Evolutionary conservation across 306 rosid species (phyloP), one percentile per base, ranked within the genome.

Genomic region (Pterocarpus macrocarpus): DNA sequence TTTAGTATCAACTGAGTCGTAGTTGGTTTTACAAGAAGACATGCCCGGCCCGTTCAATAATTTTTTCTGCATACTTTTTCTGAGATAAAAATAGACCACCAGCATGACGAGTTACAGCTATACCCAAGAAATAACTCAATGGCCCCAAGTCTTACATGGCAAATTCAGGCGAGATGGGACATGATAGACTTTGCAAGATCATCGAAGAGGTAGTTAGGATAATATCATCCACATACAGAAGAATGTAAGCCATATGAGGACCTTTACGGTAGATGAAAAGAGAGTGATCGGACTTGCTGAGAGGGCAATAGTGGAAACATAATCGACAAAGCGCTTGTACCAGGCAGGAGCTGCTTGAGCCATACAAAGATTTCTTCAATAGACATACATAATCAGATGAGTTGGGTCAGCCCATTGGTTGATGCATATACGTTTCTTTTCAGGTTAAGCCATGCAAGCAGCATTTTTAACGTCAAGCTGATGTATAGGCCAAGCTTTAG

Each of bases 91-190:
- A n/a, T n/a, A n/a, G n/a, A n/a, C n/a, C n/a, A n/a, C n/a, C n/a
- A n/a, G n/a, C n/a, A n/a, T n/a, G n/a, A n/a, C n/a, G n/a, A n/a
- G n/a, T n/a, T n/a, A n/a, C n/a, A n/a, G n/a, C n/a, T n/a, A n/a
- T 68, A 4, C 74, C 73, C 28, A 69, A 14, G 28, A 69, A 69
- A 30, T 69, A 30, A 12, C 74, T 69, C 5, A 69, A 13, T 2
- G 8, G 56, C n/a, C 57, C 57, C 16, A 68, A 68, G 8, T 68
- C 38, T 4, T 68, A 8, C 73, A 43, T 43, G 22, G 36, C 57
- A 28, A 68, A 68, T 44, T 68, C 38, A 0, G 16, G 43, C 3
- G 22, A 68, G 73, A 2, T 17, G 56, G 0, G 57, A 9, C 15
- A 68, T 68, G 4, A 68, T 17, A 22, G 56, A 68, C 10, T 44